Conservation (phyloP, 352 stramenopile species). For the Globisporangium cylindrosporum region DNA sequence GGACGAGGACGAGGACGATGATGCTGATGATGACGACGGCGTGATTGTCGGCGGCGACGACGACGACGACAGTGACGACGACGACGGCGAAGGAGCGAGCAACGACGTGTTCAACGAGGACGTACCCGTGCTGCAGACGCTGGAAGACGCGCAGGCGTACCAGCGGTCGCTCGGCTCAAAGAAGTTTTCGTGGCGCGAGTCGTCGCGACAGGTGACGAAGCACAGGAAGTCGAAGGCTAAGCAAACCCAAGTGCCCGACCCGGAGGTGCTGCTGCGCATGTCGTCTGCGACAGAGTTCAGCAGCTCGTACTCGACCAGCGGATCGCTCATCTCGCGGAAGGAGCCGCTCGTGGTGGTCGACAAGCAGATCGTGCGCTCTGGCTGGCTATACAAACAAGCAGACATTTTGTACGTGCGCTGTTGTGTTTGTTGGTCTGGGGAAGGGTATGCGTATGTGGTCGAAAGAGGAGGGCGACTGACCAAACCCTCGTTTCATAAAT, state of each 20-base stretch:
- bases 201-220: conserved; percentile 22
- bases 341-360: conserved; percentile 36
- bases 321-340: conserved; percentile 36
- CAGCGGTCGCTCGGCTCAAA: conserved; percentile 29
- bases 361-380: conserved; percentile 42
- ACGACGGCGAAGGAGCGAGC: conserved; percentile 27
- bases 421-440: neutral
- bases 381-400: conserved; percentile 60
- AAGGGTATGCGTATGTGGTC: neutral
- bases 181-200: conserved; percentile 53
- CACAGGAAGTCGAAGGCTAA: conserved; percentile 12
- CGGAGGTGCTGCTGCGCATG: conserved; percentile 52
- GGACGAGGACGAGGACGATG: conserved; percentile 29
- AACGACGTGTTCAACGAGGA: conserved; percentile 45
- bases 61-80: conserved; percentile 24
- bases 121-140: conserved; percentile 66
- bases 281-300: conserved; percentile 38
- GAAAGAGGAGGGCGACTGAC: neutral
- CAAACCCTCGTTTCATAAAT: conserved; percentile 18
- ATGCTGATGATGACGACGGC: conserved; percentile 24
- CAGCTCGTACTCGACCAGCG: conserved; percentile 29
- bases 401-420: conserved; percentile 45
- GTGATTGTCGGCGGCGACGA: conserved; percentile 5
- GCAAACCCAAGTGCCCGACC: conserved; percentile 31
- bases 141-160: conserved; percentile 42